phyloP scores from a whole-genome alignment of 176 grass and related monocot genomes.

The Ampelocalamus luodianensis region DNA sequence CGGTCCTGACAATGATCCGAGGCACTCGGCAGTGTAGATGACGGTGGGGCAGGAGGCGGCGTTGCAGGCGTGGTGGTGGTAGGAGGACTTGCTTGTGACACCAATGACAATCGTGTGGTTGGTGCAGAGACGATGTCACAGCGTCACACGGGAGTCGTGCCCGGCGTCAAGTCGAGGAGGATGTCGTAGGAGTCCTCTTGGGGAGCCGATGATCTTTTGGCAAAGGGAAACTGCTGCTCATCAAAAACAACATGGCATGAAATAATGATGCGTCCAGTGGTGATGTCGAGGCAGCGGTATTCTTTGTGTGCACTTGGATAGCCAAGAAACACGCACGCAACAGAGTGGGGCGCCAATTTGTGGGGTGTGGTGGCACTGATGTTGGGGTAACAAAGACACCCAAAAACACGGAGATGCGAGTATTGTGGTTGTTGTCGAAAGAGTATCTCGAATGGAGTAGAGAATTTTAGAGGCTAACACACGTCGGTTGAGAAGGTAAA shows the following conservation, averaged over 20 bases:
- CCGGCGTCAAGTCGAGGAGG: too few species aligned
- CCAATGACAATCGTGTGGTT: too few species aligned
- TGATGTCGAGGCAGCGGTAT: not conserved
- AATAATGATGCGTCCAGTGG: not conserved
- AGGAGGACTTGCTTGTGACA: too few species aligned
- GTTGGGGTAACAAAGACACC: not conserved
- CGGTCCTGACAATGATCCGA: too few species aligned
- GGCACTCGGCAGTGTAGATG: too few species aligned
- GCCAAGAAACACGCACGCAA: not conserved
- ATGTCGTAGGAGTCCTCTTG: not conserved
- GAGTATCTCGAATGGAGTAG: not conserved
- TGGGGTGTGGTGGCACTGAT: not conserved
- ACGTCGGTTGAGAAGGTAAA: too few species aligned
- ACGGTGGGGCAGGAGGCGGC: too few species aligned
- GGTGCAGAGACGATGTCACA: too few species aligned
- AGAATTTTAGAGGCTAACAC: not conserved
- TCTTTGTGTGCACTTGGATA: not conserved
- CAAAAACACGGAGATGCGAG: not conserved
- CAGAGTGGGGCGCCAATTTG: not conserved
- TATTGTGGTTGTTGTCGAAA: too few species aligned
- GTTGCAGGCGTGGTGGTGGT: too few species aligned
- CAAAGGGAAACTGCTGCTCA: not conserved
- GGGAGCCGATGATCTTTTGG: rapidly evolving
- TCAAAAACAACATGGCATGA: not conserved
- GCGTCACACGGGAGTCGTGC: too few species aligned